Evolutionary conservation across 768 basidiomycete genomes (phyloP), one percentile per base, ranked within the genome.

Genomic region (Lyophyllum decastes): DNA sequence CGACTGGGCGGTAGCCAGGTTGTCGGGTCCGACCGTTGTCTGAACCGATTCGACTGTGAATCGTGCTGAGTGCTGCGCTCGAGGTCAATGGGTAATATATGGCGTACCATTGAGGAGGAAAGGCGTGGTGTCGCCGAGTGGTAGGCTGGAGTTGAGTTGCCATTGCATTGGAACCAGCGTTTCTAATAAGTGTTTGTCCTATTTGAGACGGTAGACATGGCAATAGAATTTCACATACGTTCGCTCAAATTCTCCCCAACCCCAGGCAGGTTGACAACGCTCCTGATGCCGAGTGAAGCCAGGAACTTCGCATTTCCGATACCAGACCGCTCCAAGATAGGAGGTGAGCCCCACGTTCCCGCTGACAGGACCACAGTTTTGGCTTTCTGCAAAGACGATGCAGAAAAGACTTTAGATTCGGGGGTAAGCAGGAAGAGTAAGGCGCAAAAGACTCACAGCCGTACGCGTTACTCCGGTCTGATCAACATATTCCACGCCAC

Each of bases 251-350:
- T n/a, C n/a, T n/a, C n/a, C n/a, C n/a, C n/a, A n/a, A n/a, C n/a
- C n/a, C n/a, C n/a, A n/a, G n/a, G n/a, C n/a, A n/a, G n/a, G n/a
- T n/a, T n/a, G n/a, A n/a, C n/a, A n/a, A n/a, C n/a, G n/a, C n/a
- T n/a, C n/a, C n/a, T n/a, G 44, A 58, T 52, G 17, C 57, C 57
- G 21, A 47, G 35, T 9, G 43, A 46, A 17, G 50, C 19, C n/a
- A 58, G 35, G 11, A 35, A 38, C 14, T 27, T 43, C 12, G 43
- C 24, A 27, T 52, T 47, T 22, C 57, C 51, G 40, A 58, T 41
- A n/a, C 51, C 57, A 33, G 43, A 46, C 11, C 43, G 27, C 34
- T 52, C 50, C 21, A 58, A 51, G 19, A 58, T 46, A 16, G 35
- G 35, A 10, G 35, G 35, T 4, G 35, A 9, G 35, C 35, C 35